phyloP scores from a whole-genome alignment of 345 rosid species.

The Lumnitzera littorea region DNA sequence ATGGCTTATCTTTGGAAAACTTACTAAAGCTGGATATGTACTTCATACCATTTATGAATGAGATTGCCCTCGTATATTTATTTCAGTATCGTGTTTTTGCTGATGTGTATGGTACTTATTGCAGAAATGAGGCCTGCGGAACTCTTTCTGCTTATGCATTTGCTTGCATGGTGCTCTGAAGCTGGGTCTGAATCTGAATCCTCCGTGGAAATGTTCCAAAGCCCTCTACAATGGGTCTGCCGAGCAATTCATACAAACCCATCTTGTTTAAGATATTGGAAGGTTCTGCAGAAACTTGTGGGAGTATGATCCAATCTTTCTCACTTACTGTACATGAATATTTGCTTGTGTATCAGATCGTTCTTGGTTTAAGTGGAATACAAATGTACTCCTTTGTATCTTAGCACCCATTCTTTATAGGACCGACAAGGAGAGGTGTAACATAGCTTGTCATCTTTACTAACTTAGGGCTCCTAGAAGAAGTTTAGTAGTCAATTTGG shows the following conservation, averaged over 20 bases:
- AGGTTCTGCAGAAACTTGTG: conserved; percentile 45
- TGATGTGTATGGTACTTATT: not conserved
- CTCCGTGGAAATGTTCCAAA: conserved; percentile 47
- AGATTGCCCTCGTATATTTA: not conserved
- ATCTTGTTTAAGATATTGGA: conserved; percentile 72
- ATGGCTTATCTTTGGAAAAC: no score
- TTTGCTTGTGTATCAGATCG: not conserved
- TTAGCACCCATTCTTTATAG: no score
- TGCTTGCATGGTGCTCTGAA: conserved; percentile 52
- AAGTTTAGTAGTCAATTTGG: no score
- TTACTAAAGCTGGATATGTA: not conserved
- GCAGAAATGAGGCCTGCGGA: conserved; percentile 93
- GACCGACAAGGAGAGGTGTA: no score
- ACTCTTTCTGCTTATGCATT: conserved; percentile 84
- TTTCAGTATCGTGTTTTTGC: not conserved
- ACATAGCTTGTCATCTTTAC: no score
- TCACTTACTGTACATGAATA: conserved; percentile 1
- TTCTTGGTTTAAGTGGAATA: no score
- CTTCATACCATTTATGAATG: not conserved
- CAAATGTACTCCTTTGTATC: no score
- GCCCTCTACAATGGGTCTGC: conserved; percentile 70
- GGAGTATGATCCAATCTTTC: conserved; percentile 11
- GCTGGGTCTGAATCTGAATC: conserved; percentile 25
- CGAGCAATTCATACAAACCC: conserved; percentile 89
- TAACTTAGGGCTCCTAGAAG: no score